Conservation (phyloP, 163 green algal genomes). For the Volvox carteri region DNA sequence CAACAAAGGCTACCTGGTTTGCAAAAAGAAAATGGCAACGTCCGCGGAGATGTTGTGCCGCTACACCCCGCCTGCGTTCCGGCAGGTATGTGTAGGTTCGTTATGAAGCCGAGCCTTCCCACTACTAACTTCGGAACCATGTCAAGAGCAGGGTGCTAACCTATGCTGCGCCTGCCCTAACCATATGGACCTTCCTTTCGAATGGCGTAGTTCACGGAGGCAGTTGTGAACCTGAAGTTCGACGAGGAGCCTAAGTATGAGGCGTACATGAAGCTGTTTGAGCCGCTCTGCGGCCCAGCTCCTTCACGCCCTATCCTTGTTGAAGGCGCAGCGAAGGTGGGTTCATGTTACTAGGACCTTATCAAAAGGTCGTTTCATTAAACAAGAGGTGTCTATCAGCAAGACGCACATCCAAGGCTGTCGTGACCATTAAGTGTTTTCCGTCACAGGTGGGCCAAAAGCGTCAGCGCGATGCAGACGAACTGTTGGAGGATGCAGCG, state of each 20-base stretch:
- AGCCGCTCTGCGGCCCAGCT: constrained; percentile 86
- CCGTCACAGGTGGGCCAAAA: constrained; percentile 92
- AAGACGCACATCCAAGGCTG: no score
- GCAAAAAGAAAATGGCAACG: constrained; percentile 99
- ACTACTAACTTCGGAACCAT: no score
- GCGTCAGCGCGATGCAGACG: constrained; percentile 85
- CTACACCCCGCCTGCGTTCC: constrained; percentile 94
- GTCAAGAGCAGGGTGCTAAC: no score
- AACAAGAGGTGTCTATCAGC: no score
- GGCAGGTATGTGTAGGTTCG: constrained; percentile 37
- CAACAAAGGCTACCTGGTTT: constrained; percentile 99
- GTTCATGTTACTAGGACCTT: no score
- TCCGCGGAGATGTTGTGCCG: constrained; percentile 96
- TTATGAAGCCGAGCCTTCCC: background rate
- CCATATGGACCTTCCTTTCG: no score
- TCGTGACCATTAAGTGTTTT: background rate
- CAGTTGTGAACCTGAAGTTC: constrained; percentile 99
- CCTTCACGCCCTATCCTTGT: constrained; percentile 90
- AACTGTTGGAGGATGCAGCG: constrained; percentile 76
- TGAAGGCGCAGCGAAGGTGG: constrained; percentile 77
- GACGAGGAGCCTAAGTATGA: constrained; percentile 98
- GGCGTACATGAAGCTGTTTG: constrained; percentile 91
- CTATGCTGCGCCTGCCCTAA: no score
- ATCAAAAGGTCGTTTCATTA: no score
- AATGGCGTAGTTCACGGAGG: constrained; percentile 92